Conservation (phyloP, 495 filamentous ascomycete genomes). For the Talaromyces wortmannii region DNA sequence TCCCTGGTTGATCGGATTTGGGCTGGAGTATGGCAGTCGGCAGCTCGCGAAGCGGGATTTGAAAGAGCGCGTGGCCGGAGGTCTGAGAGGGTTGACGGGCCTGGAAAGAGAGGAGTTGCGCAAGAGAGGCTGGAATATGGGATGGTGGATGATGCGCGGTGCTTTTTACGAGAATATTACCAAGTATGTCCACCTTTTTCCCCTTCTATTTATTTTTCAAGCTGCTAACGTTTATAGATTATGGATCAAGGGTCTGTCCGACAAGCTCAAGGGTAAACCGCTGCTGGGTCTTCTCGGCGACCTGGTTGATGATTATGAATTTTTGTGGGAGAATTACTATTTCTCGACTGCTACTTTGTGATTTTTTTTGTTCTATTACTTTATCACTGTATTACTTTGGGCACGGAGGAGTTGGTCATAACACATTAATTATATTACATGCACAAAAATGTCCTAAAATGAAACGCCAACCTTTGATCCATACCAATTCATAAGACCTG, state of each 20-base stretch:
- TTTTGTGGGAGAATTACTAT: slow-evolving; percentile 96
- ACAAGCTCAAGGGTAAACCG: slow-evolving; percentile 64
- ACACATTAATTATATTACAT: slow-evolving; percentile 5
- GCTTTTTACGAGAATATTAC: slow-evolving; percentile 95
- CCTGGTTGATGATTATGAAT: slow-evolving; percentile 91
- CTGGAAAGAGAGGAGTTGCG: slow-evolving; percentile 84
- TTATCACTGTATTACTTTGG: no score
- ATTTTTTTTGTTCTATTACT: slow-evolving; percentile 4
- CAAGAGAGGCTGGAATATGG: slow-evolving; percentile 79
- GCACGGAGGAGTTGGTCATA: background rate
- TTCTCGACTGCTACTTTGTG: slow-evolving; percentile 70
- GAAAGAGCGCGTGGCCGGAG: slow-evolving; percentile 57
- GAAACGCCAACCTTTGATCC: slow-evolving; percentile 18
- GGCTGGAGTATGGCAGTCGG: slow-evolving; percentile 78
- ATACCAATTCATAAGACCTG: slow-evolving; percentile 35
- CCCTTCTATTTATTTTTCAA: background rate
- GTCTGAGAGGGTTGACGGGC: slow-evolving; percentile 63
- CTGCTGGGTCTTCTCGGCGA: slow-evolving; percentile 73
- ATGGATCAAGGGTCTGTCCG: slow-evolving; percentile 53
- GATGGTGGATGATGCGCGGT: slow-evolving; percentile 93
- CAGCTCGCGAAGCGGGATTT: slow-evolving; percentile 73
- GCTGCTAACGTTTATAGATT: slow-evolving; percentile 38
- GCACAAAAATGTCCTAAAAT: slow-evolving; percentile 3
- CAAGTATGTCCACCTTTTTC: slow-evolving; percentile 41
- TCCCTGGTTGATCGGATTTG: slow-evolving; percentile 85